Evolutionary conservation across 2,329 filamentous ascomycete genomes (phyloP), one percentile per base, ranked within the genome.

Genomic region (Penicillium glabrum): DNA sequence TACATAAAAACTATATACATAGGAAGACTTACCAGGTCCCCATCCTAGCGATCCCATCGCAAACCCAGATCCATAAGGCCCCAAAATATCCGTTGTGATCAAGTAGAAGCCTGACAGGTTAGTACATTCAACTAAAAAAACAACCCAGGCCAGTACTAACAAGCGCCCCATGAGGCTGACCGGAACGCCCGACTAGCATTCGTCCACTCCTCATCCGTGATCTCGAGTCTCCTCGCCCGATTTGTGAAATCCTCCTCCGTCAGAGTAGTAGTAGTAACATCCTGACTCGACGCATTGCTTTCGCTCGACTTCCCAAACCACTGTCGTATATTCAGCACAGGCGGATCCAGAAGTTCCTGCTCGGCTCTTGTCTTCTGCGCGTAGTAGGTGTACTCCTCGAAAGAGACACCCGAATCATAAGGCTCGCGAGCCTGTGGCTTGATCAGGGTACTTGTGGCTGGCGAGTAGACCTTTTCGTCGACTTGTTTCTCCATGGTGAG

Each of bases 341-440:
- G 58, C 26, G 58, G 44, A 46, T 65, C 55, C 16, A 68, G 56
- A 1, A 55, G 48, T 44, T 69, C 61, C 59, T 77, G 71, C n/a
- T 69, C 61, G n/a, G 65, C 67, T 50, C 75, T 65, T 4, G 73
- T 71, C 43, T 62, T 64, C 21, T 71, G 65, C 9, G 75, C 75
- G 61, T 73, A 77, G 58, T 74, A 72, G n/a, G 68, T 56, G 51
- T 77, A 77, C 48, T 77, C 75, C 54, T 77, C 75, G 51, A 77
- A 73, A 2, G 65, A 64, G 21, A 75, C 59, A 9, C 26, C 59
- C 31, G 67, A 37, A 46, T 72, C 67, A 46, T 71, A 67, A 27
- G 66, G 63, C 46, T 64, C 63, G 24, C 61, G 61, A 39, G 52
- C 56, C 27, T 61, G 61, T 1, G 61, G 61, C 11, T 55, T 59